phyloP scores from a whole-genome alignment of 495 filamentous ascomycete genomes.

The Penicillium goetzii region DNA sequence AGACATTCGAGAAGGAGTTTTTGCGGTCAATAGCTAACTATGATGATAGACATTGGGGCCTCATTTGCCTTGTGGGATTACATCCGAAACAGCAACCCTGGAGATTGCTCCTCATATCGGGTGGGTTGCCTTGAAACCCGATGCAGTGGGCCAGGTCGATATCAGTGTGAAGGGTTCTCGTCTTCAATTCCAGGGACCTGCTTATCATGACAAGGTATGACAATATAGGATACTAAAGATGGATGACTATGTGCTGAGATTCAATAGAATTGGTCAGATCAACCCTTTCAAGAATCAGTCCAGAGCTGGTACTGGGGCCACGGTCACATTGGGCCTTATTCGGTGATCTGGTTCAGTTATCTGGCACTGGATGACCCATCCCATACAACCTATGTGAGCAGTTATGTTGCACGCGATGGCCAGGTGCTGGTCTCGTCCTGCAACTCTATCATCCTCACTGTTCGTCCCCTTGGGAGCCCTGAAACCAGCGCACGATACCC shows the following conservation, averaged over 20 bases:
- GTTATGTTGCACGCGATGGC: constrained; percentile 37
- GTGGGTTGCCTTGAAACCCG: constrained; percentile 43
- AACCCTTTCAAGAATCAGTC: constrained; percentile 25
- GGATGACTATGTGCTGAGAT: not conserved
- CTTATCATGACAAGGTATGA: constrained; percentile 47
- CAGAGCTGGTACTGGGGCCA: constrained; percentile 48
- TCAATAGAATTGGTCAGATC: constrained; percentile 37
- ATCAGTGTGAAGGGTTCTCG: constrained; percentile 30
- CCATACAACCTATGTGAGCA: constrained; percentile 35
- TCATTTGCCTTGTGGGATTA: constrained; percentile 29
- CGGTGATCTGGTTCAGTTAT: constrained; percentile 46
- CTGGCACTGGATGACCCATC: constrained; percentile 22
- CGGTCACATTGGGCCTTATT: constrained; percentile 41
- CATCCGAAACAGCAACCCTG: constrained; percentile 20
- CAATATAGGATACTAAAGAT: not conserved
- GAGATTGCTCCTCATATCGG: constrained; percentile 36
- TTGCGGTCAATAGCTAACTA: not conserved
- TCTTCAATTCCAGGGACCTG: constrained; percentile 40
- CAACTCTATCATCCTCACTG: constrained; percentile 12
- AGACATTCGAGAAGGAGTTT: not conserved
- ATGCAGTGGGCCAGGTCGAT: constrained; percentile 35
- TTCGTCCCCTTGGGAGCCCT: constrained; percentile 23
- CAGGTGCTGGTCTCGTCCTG: constrained; percentile 26
- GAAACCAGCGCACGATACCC: constrained; percentile 27
- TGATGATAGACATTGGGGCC: constrained; percentile 3